Base-by-base conservation (phyloP, 257 asterid species). In the Plantago ovata region DNA sequence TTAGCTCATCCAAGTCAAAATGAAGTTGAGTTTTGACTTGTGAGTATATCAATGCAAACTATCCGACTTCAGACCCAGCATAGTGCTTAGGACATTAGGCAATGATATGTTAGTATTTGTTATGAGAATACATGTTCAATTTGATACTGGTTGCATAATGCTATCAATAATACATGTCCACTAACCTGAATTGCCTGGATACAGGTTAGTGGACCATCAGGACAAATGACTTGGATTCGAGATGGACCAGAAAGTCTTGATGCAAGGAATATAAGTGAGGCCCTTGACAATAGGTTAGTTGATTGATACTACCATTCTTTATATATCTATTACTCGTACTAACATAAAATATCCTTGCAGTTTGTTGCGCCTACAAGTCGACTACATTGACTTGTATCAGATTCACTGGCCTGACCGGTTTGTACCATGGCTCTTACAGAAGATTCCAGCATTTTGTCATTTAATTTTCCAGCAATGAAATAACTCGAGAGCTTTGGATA, bases 331-430 rank as follows among this genome's bases (percentile, higher is more conserved):
- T 49, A 55, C 44, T 36, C 55, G 61, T 54, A 36, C 65, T 65
- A 57, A 69, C 55, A 16, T 2, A 21, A 55, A 19, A 69, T 43
- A 53, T 42, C 42, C 42, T 53, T 75, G 72, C 89, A 85, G 98
- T 80, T 80, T 91, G 73, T 62, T 72, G 79, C 84, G 95, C 39
- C 66, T 78, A 18, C 84, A 71, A 58, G 81, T 77, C 47, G 98
- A 91, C 72, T 82, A 79, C 66, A 80, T 87, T 21, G 98, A 91
- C 79, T 67, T 91, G 86, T 91, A 91, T 74, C 98, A 91, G 77
- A 22, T 91, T 79, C 98, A 87, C 80, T 85, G 98, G 96, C 98
- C 98, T 57, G 98, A 91, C 77, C 93, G 98, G 98, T 91, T 72
- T 63, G 98, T 84, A 67, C 65, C 40, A 57, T 62, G 32, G 69